A percentile compares a stretch with the other conserved stretches of the same genome.
Conservation (phyloP, 495 filamentous ascomycete species). For the Aspergillus ostianus region DNA sequence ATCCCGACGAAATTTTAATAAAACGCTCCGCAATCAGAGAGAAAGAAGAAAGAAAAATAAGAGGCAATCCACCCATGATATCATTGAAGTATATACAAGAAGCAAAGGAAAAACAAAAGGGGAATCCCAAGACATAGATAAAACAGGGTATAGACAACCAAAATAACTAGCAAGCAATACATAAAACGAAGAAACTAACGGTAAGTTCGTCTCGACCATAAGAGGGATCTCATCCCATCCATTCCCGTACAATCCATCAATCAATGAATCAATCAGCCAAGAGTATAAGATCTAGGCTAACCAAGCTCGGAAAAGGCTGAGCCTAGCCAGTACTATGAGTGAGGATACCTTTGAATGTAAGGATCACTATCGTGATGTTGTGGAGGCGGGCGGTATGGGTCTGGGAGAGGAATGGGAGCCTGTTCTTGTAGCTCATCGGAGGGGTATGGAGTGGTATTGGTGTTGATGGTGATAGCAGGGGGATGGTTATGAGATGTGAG, state of each 20-base stretch:
- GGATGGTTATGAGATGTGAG: neutral
- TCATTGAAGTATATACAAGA: neutral
- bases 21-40: too few species aligned
- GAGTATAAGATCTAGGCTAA: neutral
- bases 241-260: neutral
- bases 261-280: neutral
- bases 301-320: too few species aligned
- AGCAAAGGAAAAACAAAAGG: neutral
- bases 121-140: neutral
- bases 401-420: slow-evolving; percentile 37
- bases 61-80: neutral
- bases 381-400: slow-evolving; percentile 33
- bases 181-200: neutral
- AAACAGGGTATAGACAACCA: neutral
- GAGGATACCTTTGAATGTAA: slow-evolving; percentile 1
- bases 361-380: slow-evolving; percentile 26
- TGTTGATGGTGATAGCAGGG: neutral
- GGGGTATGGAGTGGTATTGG: slow-evolving; percentile 9
- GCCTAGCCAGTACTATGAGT: neutral
- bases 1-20: too few species aligned
- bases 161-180: neutral
- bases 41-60: neutral
- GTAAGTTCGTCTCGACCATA: neutral
- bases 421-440: slow-evolving; percentile 26
- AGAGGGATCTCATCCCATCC: too few species aligned